Conservation (phyloP, 1,284 basidiomycete species). For the Ceratobasidium sp. region DNA sequence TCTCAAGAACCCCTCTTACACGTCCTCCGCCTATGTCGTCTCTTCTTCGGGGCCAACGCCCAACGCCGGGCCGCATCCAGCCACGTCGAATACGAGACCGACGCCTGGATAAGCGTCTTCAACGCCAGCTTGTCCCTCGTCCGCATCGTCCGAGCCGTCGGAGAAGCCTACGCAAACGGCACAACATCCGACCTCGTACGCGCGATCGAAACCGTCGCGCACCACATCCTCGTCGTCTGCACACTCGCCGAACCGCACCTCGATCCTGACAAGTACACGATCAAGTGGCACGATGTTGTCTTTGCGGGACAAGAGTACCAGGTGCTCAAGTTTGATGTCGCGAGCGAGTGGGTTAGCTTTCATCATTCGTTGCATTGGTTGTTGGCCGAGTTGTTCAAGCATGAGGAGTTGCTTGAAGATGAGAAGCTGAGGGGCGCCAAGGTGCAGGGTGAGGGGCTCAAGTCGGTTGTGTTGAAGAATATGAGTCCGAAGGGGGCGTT, state of each 20-base stretch:
- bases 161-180: slow-evolving; percentile 78
- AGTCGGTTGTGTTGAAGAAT: slow-evolving; percentile 70
- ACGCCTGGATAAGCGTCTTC: slow-evolving; percentile 94
- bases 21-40: slow-evolving; percentile 74
- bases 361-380: slow-evolving; percentile 96
- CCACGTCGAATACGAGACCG: slow-evolving; percentile 94
- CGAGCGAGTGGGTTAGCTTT: slow-evolving; percentile 89
- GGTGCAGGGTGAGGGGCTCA: slow-evolving; percentile 62
- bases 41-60: slow-evolving; percentile 93
- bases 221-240: slow-evolving; percentile 80
- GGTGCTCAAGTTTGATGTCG: slow-evolving; percentile 81
- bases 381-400: slow-evolving; percentile 90
- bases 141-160: slow-evolving; percentile 88
- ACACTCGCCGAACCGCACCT: slow-evolving; percentile 73
- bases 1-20: slow-evolving; percentile 72
- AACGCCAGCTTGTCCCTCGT: slow-evolving; percentile 90
- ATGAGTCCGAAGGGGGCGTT: slow-evolving; percentile 74
- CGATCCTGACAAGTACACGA: slow-evolving; percentile 73
- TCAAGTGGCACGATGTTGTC: slow-evolving; percentile 71
- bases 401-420: slow-evolving; percentile 74
- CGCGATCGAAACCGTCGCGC: slow-evolving; percentile 78
- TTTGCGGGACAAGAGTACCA: slow-evolving; percentile 74
- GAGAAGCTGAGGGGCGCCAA: slow-evolving; percentile 68
- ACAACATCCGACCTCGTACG: slow-evolving; percentile 71
- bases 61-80: slow-evolving; percentile 83